Conservation (phyloP, 2,329 filamentous ascomycete genomes). For the Rutstroemia sp. region DNA sequence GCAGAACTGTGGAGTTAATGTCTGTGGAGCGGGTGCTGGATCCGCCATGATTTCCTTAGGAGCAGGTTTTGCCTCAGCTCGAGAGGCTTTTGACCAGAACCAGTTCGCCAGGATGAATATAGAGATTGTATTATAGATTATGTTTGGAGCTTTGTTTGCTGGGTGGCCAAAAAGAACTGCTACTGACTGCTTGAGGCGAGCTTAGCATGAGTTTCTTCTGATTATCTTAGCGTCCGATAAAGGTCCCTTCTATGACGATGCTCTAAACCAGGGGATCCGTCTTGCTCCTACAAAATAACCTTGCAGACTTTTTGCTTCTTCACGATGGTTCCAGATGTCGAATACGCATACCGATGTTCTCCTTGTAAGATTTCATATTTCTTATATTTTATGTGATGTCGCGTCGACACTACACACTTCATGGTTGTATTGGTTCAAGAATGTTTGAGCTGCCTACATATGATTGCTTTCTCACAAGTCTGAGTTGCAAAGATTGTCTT, state of each 20-base stretch:
- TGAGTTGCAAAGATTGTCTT: not conserved
- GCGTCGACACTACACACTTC: no score
- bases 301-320: slow-evolving; percentile 5
- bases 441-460: not conserved
- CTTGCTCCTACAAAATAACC: slow-evolving; percentile 2
- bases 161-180: slow-evolving; percentile 1
- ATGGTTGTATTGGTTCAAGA: no score
- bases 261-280: not conserved
- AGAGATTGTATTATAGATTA: not conserved
- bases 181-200: not conserved
- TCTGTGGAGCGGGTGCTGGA: slow-evolving; percentile 34
- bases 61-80: slow-evolving; percentile 17
- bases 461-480: not conserved
- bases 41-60: slow-evolving; percentile 22
- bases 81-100: slow-evolving; percentile 27
- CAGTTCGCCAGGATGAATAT: slow-evolving; percentile 25
- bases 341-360: slow-evolving; percentile 47
- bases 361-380: slow-evolving; percentile 37
- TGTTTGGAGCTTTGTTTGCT: not conserved
- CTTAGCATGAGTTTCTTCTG: slow-evolving; percentile 3
- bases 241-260: slow-evolving; percentile 13
- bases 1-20: slow-evolving; percentile 67
- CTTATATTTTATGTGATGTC: not conserved
- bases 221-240: slow-evolving; percentile 13
- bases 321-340: slow-evolving; percentile 33